Percentiles rank a stretch among this genome's conserved stretches.
phyloP scores from a whole-genome alignment of 225 moss, liverwort and hornwort genomes.

The Antitrichia curtipendula region DNA sequence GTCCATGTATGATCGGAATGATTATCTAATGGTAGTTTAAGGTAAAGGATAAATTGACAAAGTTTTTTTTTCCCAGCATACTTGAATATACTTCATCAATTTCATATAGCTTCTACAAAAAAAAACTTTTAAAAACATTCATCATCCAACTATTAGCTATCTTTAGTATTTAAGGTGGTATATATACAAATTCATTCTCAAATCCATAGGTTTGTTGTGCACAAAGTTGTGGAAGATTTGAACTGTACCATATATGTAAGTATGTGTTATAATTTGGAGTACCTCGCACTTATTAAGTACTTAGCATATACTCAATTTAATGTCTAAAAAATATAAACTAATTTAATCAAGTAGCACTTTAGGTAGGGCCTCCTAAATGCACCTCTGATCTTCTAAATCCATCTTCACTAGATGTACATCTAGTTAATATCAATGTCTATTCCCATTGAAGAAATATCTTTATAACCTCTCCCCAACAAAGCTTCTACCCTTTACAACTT shows the following conservation, averaged over 20 bases:
- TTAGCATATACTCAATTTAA: neutral
- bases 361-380: neutral
- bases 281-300: neutral
- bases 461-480: rapidly evolving
- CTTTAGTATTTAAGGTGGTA: neutral
- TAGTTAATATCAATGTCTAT: neutral
- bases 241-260: neutral
- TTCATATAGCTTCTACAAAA: neutral
- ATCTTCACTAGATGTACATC: neutral
- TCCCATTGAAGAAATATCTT: neutral
- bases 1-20: neutral
- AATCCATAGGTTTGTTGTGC: neutral
- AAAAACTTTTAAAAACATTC: neutral
- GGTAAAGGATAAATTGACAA: neutral
- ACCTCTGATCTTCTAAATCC: rapidly evolving
- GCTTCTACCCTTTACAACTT: neutral
- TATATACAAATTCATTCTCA: neutral
- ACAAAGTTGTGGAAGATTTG: neutral
- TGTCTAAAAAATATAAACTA: neutral
- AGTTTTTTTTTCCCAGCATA: neutral
- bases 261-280: too few species aligned
- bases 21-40: neutral
- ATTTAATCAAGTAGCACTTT: too few species aligned
- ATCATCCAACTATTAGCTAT: neutral
- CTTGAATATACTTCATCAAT: neutral